Evolutionary conservation across 2,329 filamentous ascomycete genomes (phyloP), one percentile per base, ranked within the genome.

Genomic region (Diaporthe longicolla): DNA sequence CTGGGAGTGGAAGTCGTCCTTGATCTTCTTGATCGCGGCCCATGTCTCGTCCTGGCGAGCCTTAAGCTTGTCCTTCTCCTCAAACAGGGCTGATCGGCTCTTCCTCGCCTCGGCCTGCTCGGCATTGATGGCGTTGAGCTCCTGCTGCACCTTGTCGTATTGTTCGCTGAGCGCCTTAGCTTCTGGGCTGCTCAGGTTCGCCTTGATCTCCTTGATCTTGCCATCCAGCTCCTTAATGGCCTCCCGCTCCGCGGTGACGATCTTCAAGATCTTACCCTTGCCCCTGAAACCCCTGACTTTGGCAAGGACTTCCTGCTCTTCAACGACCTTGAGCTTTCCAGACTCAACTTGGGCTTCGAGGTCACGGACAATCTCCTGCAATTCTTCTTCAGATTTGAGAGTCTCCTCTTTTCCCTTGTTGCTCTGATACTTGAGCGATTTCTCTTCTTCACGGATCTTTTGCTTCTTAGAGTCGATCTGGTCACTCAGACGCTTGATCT

Each of bases 31-130:
- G 81, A 98, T 92, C 73, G 92, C 93, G 74, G 89, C 84, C 84
- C 92, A 98, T 84, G 96, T 97, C 82, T 93, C 92, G 83, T 97
- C 93, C 85, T 98, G 95, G 82, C 97, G 93, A 74, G 90, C 90
- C 80, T 97, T 93, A 70, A 97, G 90, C 86, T 93, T 94, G 82
- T 91, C 93, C 76, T 94, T 92, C 87, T 98, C 94, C 79, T 98
- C 96, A 73, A 94, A 92, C 76, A 98, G 91, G 73, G 89, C 84
- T 79, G 95, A 95, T 75, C 98, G 87, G 86, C 92, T 94, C 90
- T 97, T 97, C 90, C 93, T 97, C 48, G 93, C 94, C 78, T 93
- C 91, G 80, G 98, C 95, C 85, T 98, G 94, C 87, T 98, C 94
- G 63, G 93, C 93, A 88, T 97, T 98, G 87, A 99, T 94, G 75